Conservation (phyloP, 345 rosid genomes). For the Streptanthus diversifolius region DNA sequence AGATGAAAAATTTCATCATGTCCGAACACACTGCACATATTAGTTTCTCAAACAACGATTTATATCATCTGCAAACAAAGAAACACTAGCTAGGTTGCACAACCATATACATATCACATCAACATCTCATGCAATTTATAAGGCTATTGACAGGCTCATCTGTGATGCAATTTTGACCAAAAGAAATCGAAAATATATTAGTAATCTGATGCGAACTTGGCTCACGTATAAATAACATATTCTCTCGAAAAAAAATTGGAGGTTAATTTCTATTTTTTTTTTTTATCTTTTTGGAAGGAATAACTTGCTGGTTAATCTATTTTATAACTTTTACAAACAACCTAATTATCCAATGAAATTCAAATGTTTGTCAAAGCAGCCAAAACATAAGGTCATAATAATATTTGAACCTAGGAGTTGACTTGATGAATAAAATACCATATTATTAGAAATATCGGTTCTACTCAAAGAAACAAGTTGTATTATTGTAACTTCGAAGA, state of each 20-base stretch:
- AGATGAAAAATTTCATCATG: background rate
- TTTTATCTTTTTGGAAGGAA: background rate
- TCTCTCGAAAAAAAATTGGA: background rate
- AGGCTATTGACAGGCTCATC: background rate
- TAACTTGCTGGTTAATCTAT: background rate
- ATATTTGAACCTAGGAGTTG: background rate
- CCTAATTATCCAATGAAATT: background rate
- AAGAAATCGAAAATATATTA: background rate
- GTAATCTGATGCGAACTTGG: background rate
- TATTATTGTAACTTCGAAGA: background rate
- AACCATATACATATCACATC: too few relatives aligned
- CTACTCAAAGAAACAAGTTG: background rate
- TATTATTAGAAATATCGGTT: background rate
- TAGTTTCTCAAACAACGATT: background rate
- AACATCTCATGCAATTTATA: background rate
- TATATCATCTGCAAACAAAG: background rate
- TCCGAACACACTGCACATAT: background rate
- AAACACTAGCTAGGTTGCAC: too few relatives aligned
- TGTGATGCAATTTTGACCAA: background rate
- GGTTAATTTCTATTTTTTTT: background rate
- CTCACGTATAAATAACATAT: background rate
- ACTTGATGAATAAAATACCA: background rate
- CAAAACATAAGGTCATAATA: background rate
- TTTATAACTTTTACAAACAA: background rate
- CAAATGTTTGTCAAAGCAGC: background rate